These are phyloP conservation scores for Brassica balearica DNA, from an alignment of 441 rosid genomes.

Conservation along the genomic window DNA sequence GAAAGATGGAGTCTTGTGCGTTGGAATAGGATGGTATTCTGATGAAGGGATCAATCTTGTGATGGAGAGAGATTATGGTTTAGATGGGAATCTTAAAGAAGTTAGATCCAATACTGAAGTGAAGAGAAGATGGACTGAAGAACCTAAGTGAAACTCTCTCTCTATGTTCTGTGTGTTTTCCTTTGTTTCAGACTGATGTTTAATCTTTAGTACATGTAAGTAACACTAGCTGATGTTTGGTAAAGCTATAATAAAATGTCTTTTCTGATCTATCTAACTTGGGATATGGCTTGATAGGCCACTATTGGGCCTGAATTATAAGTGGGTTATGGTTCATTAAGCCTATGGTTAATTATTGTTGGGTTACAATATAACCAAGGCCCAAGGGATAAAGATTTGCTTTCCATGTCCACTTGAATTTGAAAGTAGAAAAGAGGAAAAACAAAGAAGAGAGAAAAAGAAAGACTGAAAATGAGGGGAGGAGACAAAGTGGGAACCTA, in stretches of 20 bases:
- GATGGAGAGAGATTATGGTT: conserved; percentile 88
- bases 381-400: neutral
- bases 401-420: neutral
- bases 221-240: conserved; percentile 4
- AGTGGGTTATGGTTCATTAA: neutral
- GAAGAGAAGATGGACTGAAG: conserved; percentile 71
- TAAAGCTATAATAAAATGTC: conserved; percentile 7
- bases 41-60: conserved; percentile 90
- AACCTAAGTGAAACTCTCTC: conserved; percentile 17
- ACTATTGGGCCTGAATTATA: conserved; percentile 3
- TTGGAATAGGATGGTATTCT: conserved; percentile 92
- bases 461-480: conserved; percentile 1
- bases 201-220: conserved; percentile 5
- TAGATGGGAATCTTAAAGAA: conserved; percentile 80
- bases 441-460: conserved; percentile 19
- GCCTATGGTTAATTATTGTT: neutral
- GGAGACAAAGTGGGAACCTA: conserved; percentile 43
- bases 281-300: neutral
- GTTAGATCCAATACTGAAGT: conserved; percentile 79
- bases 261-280: neutral
- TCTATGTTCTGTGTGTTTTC: neutral
- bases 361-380: neutral
- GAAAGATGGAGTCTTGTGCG: conserved; percentile 76
- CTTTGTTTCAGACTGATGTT: conserved; percentile 1
- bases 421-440: conserved; percentile 10